Evolutionary conservation across 2,329 filamentous ascomycete genomes (phyloP).

Genomic region (Thelonectria discophora): DNA sequence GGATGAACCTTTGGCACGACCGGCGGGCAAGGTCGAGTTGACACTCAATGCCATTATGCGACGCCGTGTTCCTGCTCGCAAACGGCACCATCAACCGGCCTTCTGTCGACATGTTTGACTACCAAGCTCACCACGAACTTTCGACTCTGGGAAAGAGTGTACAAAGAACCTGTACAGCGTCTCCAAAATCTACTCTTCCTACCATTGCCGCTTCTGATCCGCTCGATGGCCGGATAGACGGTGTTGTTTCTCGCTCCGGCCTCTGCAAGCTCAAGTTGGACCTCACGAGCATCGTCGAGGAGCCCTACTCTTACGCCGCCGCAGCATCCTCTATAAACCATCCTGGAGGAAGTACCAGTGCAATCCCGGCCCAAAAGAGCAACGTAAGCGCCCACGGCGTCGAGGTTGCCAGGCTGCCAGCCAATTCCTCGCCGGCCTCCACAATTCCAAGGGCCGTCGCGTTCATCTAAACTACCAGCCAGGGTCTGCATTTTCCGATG

Average conservation of each 20-base stretch:
- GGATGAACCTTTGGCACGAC: no score
- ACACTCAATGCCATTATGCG: conserved; percentile 49
- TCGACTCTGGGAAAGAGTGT: conserved; percentile 54
- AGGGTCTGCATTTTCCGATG: conserved; percentile 46
- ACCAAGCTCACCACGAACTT: conserved; percentile 49
- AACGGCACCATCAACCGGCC: conserved; percentile 52
- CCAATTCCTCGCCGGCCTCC: conserved; percentile 48
- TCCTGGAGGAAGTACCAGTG: conserved; percentile 21
- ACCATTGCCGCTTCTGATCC: conserved; percentile 19
- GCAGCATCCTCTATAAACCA: not conserved
- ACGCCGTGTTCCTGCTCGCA: conserved; percentile 48
- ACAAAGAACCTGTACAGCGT: conserved; percentile 53
- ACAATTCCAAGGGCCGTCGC: conserved; percentile 47
- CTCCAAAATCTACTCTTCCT: conserved; percentile 56
- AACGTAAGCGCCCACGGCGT: conserved; percentile 46
- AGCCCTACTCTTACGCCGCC: conserved; percentile 45
- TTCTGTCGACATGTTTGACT: conserved; percentile 50
- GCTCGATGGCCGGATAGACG: conserved; percentile 14
- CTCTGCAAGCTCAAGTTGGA: conserved; percentile 45
- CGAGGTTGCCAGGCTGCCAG: conserved; percentile 45
- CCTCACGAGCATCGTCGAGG: conserved; percentile 42
- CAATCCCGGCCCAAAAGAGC: conserved; percentile 46
- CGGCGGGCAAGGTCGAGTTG: conserved; percentile 59
- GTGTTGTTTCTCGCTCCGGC: conserved; percentile 18
- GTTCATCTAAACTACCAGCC: conserved; percentile 50